A percentile compares a stretch with the other conserved stretches of the same genome.
phyloP scores from a whole-genome alignment of 768 basidiomycete species.

The Thelephora ganbajun region DNA sequence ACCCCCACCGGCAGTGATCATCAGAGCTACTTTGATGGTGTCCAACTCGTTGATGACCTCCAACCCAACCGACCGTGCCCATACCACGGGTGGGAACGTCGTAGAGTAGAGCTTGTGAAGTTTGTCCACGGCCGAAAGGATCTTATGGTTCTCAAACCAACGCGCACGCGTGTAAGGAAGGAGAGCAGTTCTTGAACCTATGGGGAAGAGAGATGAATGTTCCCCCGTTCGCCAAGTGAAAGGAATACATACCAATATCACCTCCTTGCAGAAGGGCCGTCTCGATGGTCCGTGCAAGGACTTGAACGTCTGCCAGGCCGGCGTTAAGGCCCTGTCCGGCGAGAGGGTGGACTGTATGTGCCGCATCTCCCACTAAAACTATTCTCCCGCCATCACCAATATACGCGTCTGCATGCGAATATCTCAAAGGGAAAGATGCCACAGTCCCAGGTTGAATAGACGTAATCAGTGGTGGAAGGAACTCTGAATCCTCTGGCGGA shows the following conservation, averaged over 20 bases:
- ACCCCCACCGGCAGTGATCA: constrained; percentile 60
- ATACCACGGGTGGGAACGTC: constrained; percentile 57
- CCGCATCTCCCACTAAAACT: constrained; percentile 89
- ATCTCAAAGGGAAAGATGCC: constrained; percentile 84
- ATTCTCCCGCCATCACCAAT: constrained; percentile 66
- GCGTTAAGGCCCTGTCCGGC: constrained; percentile 94
- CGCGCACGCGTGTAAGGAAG: constrained; percentile 66
- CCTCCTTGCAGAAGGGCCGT: constrained; percentile 45
- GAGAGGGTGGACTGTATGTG: constrained; percentile 88
- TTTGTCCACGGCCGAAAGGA: constrained; percentile 80
- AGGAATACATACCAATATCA: constrained; percentile 57
- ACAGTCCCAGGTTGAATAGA: constrained; percentile 57
- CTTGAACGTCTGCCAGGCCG: constrained; percentile 78
- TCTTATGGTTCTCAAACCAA: constrained; percentile 75
- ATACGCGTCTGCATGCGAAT: constrained; percentile 79
- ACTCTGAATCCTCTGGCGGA: constrained; percentile 44
- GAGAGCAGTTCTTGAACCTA: constrained; percentile 66
- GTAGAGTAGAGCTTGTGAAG: constrained; percentile 77
- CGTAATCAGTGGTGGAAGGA: constrained; percentile 62
- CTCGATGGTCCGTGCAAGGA: constrained; percentile 52
- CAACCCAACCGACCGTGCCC: constrained; percentile 76
- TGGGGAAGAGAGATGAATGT: neutral
- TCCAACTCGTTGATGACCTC: constrained; percentile 88
- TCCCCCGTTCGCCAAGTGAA: neutral
- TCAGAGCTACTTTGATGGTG: constrained; percentile 66